A percentile compares a stretch with the other conserved stretches of the same genome.
These are phyloP conservation scores for Musa troglodytarum DNA, from an alignment of 176 grass and related monocot species.

Conservation along the genomic window DNA sequence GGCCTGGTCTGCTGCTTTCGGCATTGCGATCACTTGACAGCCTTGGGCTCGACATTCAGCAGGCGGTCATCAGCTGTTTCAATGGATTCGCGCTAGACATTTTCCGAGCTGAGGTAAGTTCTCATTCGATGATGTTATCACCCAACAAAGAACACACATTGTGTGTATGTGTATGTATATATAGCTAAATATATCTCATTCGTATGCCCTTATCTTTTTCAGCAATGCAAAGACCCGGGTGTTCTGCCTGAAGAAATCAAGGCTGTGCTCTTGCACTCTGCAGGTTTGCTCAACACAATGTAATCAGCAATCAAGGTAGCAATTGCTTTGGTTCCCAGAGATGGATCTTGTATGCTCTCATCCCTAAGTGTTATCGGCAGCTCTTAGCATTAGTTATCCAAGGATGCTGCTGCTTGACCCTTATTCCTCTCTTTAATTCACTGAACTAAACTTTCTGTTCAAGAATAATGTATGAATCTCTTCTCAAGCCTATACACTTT, in stretches of 20 bases:
- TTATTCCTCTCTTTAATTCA: no score
- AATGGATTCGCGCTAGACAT: constrained; percentile 85
- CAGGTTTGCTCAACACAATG: constrained; percentile 44
- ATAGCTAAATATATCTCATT: not conserved
- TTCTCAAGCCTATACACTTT: no score
- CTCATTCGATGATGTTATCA: not conserved
- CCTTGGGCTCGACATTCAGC: constrained; percentile 79
- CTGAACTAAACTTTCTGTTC: no score
- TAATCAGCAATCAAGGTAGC: constrained; percentile 1
- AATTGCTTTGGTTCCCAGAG: no score
- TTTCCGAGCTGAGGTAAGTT: constrained; percentile 79
- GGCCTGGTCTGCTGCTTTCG: constrained; percentile 69
- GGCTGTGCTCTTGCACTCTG: constrained; percentile 66
- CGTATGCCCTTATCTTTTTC: constrained; percentile 1
- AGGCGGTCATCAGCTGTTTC: constrained; percentile 94
- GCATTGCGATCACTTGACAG: constrained; percentile 69
- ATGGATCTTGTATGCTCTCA: no score
- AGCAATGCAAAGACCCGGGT: constrained; percentile 80
- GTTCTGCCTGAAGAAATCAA: constrained; percentile 84
- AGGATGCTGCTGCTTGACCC: no score
- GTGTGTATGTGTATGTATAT: no score
- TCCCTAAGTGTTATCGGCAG: no score
- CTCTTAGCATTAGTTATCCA: no score
- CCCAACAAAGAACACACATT: not conserved
- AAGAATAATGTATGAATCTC: no score